These are phyloP conservation scores for Novymonas esmeraldas DNA, from an alignment of 208 protist species.

Conservation along the genomic window DNA sequence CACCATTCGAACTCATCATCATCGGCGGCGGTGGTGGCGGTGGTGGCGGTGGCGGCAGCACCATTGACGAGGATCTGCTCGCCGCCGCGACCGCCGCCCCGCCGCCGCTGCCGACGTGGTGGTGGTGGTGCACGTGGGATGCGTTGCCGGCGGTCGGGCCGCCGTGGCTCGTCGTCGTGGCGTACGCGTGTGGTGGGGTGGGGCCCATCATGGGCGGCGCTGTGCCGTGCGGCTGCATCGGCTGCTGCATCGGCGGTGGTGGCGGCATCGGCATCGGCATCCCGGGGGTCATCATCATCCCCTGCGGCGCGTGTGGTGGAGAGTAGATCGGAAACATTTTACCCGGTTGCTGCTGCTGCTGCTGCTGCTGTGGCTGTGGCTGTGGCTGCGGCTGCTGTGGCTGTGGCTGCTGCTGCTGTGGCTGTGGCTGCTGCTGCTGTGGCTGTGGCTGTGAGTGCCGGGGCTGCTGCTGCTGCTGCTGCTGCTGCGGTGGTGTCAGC, in stretches of 20 bases:
- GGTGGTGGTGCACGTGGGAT: not conserved
- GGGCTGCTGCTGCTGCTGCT: not conserved
- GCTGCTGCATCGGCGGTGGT: not conserved
- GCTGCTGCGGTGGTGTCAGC: constrained; percentile 7
- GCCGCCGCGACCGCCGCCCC: no score
- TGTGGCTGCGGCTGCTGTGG: constrained; percentile 1
- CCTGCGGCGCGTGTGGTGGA: constrained; percentile 2
- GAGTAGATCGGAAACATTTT: constrained; percentile 24
- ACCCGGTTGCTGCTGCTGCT: constrained; percentile 11
- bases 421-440: not conserved
- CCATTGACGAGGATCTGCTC: not conserved
- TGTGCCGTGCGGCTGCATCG: not conserved
- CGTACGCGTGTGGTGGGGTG: not conserved
- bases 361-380: constrained; percentile 10
- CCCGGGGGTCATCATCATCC: constrained; percentile 9
- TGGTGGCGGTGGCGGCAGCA: not conserved
- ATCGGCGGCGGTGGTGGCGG: not conserved
- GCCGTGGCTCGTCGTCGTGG: no score
- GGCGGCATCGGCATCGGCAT: not conserved
- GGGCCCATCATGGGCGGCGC: constrained; percentile 3
- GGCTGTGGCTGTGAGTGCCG: not conserved
- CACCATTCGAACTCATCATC: not conserved
- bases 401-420: not conserved
- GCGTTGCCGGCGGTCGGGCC: not conserved
- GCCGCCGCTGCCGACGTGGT: not conserved